Percentiles rank a stretch among this genome's conserved stretches.
These are phyloP conservation scores for Staphylotrichum tortipilum DNA, from an alignment of 495 filamentous ascomycete species.

Conservation along the genomic window DNA sequence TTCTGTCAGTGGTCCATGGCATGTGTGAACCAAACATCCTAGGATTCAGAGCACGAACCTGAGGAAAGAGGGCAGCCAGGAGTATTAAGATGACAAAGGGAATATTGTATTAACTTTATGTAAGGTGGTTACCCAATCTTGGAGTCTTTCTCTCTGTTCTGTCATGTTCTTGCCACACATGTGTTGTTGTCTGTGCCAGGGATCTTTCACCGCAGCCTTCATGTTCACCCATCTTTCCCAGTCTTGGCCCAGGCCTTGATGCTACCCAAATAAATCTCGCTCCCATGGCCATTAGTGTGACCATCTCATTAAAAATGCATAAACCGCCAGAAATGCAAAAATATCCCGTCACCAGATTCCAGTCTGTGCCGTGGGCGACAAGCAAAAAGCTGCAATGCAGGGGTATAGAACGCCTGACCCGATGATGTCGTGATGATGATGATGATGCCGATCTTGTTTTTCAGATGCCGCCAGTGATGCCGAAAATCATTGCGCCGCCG, in stretches of 20 bases:
- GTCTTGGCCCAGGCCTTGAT: neutral
- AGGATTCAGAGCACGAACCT: too few species aligned
- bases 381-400: constrained; percentile 5
- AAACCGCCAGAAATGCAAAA: neutral
- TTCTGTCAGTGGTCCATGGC: too few species aligned
- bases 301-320: neutral
- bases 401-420: constrained; percentile 13
- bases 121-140: too few species aligned
- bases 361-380: constrained; percentile 3
- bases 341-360: constrained; percentile 1
- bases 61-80: too few species aligned
- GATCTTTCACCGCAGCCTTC: too few species aligned
- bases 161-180: too few species aligned
- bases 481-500: constrained; percentile 1
- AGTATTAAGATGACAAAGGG: neutral
- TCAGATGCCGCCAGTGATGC: constrained; percentile 1
- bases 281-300: neutral
- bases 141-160: too few species aligned
- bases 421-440: constrained; percentile 4
- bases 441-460: constrained; percentile 2
- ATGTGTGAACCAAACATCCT: too few species aligned
- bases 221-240: too few species aligned
- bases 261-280: neutral
- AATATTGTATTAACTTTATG: neutral
- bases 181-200: neutral